phyloP scores from a whole-genome alignment of 495 filamentous ascomycete species.

The Letharia lupina region DNA sequence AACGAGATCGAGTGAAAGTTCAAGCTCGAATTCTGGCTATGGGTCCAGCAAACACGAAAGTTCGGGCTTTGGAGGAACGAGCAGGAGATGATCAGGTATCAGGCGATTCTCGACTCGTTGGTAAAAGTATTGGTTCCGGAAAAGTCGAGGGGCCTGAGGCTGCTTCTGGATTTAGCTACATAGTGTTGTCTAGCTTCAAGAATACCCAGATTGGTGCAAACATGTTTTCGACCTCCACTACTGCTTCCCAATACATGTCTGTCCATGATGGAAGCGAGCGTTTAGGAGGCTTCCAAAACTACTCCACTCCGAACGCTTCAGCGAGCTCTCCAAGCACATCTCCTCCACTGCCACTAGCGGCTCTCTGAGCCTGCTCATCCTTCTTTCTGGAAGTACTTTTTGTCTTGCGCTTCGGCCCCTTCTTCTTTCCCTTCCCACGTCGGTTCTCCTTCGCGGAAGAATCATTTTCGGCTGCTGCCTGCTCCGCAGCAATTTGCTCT shows the following conservation, averaged over 20 bases:
- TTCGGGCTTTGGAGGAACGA: conserved; percentile 87
- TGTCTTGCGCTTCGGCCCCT: conserved; percentile 15
- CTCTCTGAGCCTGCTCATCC: neutral
- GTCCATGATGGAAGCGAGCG: neutral
- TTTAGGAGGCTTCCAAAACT: neutral
- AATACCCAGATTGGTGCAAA: neutral
- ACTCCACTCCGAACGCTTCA: conserved; percentile 8
- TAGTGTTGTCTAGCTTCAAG: neutral
- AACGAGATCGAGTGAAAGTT: conserved; percentile 34
- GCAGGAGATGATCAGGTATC: conserved; percentile 47
- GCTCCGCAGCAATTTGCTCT: conserved; percentile 29
- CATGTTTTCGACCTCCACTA: neutral
- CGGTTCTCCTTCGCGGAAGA: conserved; percentile 33
- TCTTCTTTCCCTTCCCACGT: conserved; percentile 25
- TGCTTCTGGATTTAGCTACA: neutral
- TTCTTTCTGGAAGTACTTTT: neutral
- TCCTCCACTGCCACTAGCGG: neutral
- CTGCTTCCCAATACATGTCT: neutral
- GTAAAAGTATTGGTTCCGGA: neutral
- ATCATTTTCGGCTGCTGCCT: conserved; percentile 34
- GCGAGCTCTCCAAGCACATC: conserved; percentile 10
- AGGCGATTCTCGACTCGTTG: neutral
- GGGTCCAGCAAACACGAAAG: conserved; percentile 57
- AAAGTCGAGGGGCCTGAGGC: neutral
- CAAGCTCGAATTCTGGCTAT: conserved; percentile 38